Evolutionary conservation across 2,329 filamentous ascomycete genomes (phyloP).

Genomic region (Biscogniauxia sp.): DNA sequence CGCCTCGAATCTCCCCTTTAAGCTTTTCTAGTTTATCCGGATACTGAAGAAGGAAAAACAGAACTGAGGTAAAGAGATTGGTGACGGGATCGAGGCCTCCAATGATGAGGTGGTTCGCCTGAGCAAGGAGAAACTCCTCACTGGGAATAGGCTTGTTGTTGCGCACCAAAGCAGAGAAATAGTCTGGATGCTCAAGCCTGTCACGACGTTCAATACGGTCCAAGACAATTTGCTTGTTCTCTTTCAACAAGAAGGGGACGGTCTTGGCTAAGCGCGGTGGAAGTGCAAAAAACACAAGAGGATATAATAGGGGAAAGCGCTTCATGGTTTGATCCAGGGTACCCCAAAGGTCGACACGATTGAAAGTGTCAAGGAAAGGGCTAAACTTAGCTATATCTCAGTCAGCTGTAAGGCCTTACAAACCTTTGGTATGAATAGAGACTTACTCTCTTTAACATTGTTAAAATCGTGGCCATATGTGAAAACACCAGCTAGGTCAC

Average conservation of each 20-base stretch:
- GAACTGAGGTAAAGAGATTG: background rate
- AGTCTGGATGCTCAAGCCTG: slow-evolving; percentile 1
- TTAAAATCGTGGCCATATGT: background rate
- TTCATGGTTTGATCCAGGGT: background rate
- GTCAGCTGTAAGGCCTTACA: background rate
- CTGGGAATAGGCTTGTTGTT: background rate
- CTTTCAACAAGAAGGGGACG: background rate
- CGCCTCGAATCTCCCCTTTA: too few relatives aligned
- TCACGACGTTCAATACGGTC: background rate
- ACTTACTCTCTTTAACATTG: background rate
- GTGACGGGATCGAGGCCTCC: slow-evolving; percentile 1
- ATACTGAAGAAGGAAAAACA: background rate
- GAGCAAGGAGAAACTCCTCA: background rate
- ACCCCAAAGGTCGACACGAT: background rate
- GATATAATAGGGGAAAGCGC: background rate
- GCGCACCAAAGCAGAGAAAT: background rate
- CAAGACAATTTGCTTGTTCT: background rate
- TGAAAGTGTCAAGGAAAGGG: background rate
- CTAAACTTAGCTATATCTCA: background rate
- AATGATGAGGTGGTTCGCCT: slow-evolving; percentile 1
- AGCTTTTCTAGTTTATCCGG: background rate
- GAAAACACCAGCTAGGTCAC: background rate
- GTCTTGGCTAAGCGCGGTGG: background rate
- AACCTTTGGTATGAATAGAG: background rate
- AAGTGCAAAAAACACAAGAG: background rate